Evolutionary conservation across 192 early-diverging fungal genomes (phyloP).

Genomic region (Chytriomyces confervae): DNA sequence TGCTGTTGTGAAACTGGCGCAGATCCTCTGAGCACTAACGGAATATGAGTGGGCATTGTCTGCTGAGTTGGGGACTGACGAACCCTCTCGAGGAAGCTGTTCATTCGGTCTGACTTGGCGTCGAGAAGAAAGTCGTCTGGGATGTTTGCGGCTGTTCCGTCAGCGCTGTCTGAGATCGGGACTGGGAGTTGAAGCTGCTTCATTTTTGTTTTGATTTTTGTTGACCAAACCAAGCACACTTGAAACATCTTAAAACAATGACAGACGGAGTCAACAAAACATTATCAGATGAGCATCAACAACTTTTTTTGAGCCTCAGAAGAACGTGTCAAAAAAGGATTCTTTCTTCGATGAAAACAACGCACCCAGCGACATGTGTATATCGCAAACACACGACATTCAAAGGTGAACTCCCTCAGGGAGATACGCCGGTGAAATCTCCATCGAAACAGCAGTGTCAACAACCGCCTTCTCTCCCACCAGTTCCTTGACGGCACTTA

Average conservation of each 20-base stretch:
- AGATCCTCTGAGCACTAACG: too few relatives aligned
- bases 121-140: too few relatives aligned
- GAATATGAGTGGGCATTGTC: too few relatives aligned
- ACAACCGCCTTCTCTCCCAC: not conserved
- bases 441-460: not conserved
- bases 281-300: not conserved
- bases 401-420: conserved; percentile 4
- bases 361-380: not conserved
- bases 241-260: not conserved
- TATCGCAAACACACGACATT: not conserved
- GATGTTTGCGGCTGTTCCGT: too few relatives aligned
- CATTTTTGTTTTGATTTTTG: not conserved
- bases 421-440: not conserved
- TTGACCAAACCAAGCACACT: not conserved
- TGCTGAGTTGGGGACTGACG: too few relatives aligned
- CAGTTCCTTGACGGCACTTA: conserved; percentile 1
- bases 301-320: not conserved
- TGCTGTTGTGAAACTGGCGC: too few relatives aligned
- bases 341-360: not conserved
- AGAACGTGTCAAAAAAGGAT: not conserved
- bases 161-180: too few relatives aligned
- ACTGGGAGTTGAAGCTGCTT: not conserved
- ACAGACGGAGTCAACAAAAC: not conserved
- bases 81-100: too few relatives aligned
- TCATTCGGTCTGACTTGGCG: too few relatives aligned